Conservation (phyloP, 1,284 basidiomycete species). For the Cryptococcus sp. region DNA sequence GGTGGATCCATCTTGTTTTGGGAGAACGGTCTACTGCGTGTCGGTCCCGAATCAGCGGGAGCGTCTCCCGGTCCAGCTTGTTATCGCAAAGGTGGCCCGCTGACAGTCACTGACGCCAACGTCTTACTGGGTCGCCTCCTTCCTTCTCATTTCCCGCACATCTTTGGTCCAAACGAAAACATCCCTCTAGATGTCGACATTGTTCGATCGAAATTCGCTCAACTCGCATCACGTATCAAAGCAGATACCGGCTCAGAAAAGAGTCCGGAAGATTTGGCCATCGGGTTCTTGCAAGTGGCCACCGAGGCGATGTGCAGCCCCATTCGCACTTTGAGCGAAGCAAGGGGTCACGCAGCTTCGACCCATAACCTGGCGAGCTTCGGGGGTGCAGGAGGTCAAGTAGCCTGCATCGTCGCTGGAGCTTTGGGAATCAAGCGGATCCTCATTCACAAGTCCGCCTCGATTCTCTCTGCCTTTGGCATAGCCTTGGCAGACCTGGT, state of each 20-base stretch:
- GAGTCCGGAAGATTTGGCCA: conserved; percentile 37
- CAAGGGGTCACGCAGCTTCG: conserved; percentile 37
- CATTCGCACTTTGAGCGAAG: conserved; percentile 33
- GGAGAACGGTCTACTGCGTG: conserved; percentile 44
- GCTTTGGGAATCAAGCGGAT: conserved; percentile 38
- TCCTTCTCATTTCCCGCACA: not conserved
- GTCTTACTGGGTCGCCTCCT: conserved; percentile 49
- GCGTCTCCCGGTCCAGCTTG: conserved; percentile 46
- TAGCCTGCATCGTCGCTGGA: conserved; percentile 39
- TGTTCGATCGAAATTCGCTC: conserved; percentile 46
- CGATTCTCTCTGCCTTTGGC: conserved; percentile 46
- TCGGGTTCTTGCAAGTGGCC: conserved; percentile 40
- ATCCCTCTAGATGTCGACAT: conserved; percentile 54
- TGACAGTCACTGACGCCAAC: conserved; percentile 54
- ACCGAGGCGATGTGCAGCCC: conserved; percentile 41
- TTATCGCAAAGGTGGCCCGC: conserved; percentile 52
- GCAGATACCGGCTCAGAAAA: conserved; percentile 7
- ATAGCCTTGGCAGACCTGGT: conserved; percentile 46
- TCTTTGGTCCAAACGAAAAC: conserved; percentile 57
- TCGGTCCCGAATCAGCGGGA: conserved; percentile 41
- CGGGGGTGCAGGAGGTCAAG: conserved; percentile 47
- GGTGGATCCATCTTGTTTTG: conserved; percentile 51
- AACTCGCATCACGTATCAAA: conserved; percentile 55
- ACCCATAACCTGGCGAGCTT: conserved; percentile 40
- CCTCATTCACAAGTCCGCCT: conserved; percentile 41